A percentile compares a stretch with the other conserved stretches of the same genome.
These are phyloP conservation scores for Pontederia crassipes DNA, from an alignment of 176 grass and related monocot genomes.

Conservation along the genomic window DNA sequence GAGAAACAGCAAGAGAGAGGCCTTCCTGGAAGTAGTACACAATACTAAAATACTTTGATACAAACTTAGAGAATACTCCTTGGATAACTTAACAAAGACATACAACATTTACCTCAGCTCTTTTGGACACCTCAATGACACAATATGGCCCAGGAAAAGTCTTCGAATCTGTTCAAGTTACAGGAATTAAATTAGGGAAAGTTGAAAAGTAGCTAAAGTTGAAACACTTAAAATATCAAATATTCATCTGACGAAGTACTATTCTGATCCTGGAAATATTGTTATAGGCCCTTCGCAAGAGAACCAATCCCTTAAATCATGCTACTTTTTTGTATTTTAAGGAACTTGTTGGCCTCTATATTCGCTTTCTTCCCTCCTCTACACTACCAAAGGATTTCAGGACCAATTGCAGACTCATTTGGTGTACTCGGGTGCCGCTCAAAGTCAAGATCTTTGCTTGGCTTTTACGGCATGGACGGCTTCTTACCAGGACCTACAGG, in stretches of 20 bases:
- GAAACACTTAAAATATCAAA: neutral
- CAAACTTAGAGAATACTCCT: conserved; percentile 10
- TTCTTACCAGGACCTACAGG: too few relatives aligned
- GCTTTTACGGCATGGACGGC: too few relatives aligned
- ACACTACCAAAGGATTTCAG: too few relatives aligned
- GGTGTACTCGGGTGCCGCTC: too few relatives aligned
- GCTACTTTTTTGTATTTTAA: too few relatives aligned
- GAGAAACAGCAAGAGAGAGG: conserved; percentile 60
- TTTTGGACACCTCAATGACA: conserved; percentile 62
- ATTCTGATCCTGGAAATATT: neutral
- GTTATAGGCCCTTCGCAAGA: too few relatives aligned
- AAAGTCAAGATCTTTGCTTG: too few relatives aligned
- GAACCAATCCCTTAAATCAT: too few relatives aligned
- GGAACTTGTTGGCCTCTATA: too few relatives aligned
- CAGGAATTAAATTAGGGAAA: conserved; percentile 7
- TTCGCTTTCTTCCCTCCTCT: too few relatives aligned
- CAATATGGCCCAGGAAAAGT: conserved; percentile 75
- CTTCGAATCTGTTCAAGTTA: conserved; percentile 42
- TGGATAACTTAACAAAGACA: conserved; percentile 15
- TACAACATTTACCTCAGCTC: conserved; percentile 44
- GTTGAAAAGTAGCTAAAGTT: neutral
- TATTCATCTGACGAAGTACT: neutral
- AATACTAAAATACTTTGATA: neutral
- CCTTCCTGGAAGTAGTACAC: conserved; percentile 51
- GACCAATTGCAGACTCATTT: too few relatives aligned